These are phyloP conservation scores for Metroxylon sagu DNA, from an alignment of 176 grass and related monocot genomes.

Conservation along the genomic window DNA sequence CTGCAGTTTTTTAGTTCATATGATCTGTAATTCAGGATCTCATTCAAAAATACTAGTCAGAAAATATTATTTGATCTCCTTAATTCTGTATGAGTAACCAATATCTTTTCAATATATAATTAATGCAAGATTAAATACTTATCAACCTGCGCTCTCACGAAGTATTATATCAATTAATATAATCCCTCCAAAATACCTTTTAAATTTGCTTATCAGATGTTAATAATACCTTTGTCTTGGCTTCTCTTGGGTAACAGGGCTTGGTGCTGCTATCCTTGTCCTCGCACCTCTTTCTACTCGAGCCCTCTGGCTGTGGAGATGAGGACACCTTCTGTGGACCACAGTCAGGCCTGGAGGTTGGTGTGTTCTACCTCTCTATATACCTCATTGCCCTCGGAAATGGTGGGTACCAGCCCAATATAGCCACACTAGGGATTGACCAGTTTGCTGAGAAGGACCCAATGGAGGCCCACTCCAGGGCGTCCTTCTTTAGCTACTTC, in stretches of 20 bases:
- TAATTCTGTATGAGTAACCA: too few species aligned
- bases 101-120: too few species aligned
- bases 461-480: neutral
- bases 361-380: constrained; percentile 5
- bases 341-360: neutral
- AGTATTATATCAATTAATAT: too few species aligned
- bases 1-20: too few species aligned
- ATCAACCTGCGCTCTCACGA: too few species aligned
- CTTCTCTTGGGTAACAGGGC: neutral
- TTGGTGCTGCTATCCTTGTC: constrained; percentile 8
- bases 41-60: too few species aligned
- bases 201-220: too few species aligned
- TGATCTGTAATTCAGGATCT: too few species aligned
- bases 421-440: constrained; percentile 8
- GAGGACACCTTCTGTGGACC: neutral
- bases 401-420: constrained; percentile 13
- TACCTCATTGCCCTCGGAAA: constrained; percentile 11
- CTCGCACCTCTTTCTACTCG: constrained; percentile 8
- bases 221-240: too few species aligned
- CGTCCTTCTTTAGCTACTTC: constrained; percentile 10
- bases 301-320: constrained; percentile 1
- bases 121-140: too few species aligned
- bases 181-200: too few species aligned
- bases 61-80: too few species aligned
- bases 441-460: constrained; percentile 12